These are phyloP conservation scores for Microascus cirrosus DNA, from an alignment of 2,329 filamentous ascomycete genomes.

Conservation along the genomic window DNA sequence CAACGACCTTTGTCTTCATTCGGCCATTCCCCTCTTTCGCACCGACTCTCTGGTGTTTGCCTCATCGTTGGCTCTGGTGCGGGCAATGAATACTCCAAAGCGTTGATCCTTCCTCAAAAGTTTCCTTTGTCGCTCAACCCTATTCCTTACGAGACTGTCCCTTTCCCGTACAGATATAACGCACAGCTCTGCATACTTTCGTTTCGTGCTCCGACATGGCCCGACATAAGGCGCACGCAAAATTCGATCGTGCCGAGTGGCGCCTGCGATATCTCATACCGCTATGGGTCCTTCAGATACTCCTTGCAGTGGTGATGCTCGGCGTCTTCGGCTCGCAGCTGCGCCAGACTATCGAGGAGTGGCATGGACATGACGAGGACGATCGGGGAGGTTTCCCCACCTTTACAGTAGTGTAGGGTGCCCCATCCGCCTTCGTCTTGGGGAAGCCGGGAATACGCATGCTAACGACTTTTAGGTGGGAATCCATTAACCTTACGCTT, in stretches of 20 bases:
- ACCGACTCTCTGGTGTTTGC: no score
- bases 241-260: constrained; percentile 42
- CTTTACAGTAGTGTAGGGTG: constrained; percentile 41
- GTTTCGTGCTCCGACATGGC: constrained; percentile 16
- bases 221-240: constrained; percentile 36
- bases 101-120: no score
- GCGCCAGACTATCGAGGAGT: constrained; percentile 26
- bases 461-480: constrained; percentile 31
- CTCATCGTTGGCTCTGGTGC: no score
- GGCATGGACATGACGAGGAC: constrained; percentile 26
- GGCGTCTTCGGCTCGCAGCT: constrained; percentile 43
- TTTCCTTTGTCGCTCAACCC: no score
- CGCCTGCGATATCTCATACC: constrained; percentile 33
- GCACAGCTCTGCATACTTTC: neutral
- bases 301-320: constrained; percentile 31
- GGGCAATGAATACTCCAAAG: no score
- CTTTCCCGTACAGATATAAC: neutral
- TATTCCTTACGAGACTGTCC: neutral
- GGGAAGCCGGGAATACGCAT: no score
- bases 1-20: no score
- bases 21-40: no score
- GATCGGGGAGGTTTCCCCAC: constrained; percentile 25
- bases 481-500: constrained; percentile 37
- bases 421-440: neutral
- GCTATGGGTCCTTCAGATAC: constrained; percentile 36